Conservation (phyloP, 2,329 filamentous ascomycete genomes). For the Zalaria sp. region DNA sequence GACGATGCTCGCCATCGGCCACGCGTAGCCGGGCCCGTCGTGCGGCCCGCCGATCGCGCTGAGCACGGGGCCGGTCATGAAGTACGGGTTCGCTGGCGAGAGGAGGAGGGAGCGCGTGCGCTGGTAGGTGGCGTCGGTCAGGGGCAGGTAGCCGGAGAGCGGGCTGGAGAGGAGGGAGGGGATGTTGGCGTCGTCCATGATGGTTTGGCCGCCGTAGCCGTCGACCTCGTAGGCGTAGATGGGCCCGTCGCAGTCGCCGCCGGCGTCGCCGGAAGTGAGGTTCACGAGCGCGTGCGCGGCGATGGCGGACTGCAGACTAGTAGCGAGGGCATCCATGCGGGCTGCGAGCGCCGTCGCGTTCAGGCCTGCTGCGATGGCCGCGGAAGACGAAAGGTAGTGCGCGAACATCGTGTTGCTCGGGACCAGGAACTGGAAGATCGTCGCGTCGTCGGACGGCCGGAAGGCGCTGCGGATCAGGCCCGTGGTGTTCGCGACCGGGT, state of each 20-base stretch:
- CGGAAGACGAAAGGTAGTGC: constrained; percentile 41
- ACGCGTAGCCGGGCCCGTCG: constrained; percentile 29
- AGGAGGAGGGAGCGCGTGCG: constrained; percentile 33
- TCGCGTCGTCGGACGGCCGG: constrained; percentile 35
- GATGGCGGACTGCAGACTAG: constrained; percentile 29
- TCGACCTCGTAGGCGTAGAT: constrained; percentile 37
- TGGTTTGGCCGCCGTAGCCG: constrained; percentile 32
- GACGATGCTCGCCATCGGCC: constrained; percentile 39
- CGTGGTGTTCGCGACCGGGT: constrained; percentile 33
- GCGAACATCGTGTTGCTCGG: constrained; percentile 58
- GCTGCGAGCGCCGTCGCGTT: constrained; percentile 35
- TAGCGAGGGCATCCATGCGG: constrained; percentile 43
- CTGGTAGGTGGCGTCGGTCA: constrained; percentile 26
- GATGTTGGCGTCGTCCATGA: constrained; percentile 63
- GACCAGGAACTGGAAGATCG: constrained; percentile 35
- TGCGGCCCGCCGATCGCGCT: constrained; percentile 36
- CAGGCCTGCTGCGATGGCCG: constrained; percentile 38
- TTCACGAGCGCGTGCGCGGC: constrained; percentile 26
- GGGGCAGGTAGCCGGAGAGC: constrained; percentile 42
- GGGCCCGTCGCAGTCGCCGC: constrained; percentile 16
- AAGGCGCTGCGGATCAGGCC: constrained; percentile 36
- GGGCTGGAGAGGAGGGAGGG: constrained; percentile 52
- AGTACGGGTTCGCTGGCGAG: constrained; percentile 33
- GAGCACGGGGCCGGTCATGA: constrained; percentile 33
- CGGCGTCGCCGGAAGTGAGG: constrained; percentile 9